A percentile compares a stretch with the other conserved stretches of the same genome.
Evolutionary conservation across 2,329 filamentous ascomycete species (phyloP).

Genomic region (Fusarium sp.): DNA sequence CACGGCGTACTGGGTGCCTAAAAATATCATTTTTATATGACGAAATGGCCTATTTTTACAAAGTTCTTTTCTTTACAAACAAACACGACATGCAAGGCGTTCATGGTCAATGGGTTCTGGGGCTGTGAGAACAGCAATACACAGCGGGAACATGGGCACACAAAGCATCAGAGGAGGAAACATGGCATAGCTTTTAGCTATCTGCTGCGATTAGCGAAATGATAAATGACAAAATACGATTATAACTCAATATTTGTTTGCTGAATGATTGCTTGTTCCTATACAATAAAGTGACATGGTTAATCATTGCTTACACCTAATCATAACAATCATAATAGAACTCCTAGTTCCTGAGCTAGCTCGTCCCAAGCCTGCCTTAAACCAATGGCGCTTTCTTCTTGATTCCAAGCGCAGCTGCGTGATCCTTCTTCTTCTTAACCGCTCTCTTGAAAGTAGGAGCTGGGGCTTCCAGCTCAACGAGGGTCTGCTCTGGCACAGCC

Average conservation of each 20-base stretch:
- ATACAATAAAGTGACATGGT: too few relatives aligned
- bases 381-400: slow-evolving; percentile 78
- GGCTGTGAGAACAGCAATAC: slow-evolving; percentile 7
- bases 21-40: slow-evolving; percentile 35
- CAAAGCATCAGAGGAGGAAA: slow-evolving; percentile 1
- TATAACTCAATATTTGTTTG: not conserved
- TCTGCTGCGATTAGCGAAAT: slow-evolving; percentile 13
- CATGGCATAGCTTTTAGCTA: not conserved
- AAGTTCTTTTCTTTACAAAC: slow-evolving; percentile 14
- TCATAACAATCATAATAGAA: not conserved
- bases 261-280: not conserved
- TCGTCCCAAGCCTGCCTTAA: slow-evolving; percentile 54
- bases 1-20: slow-evolving; percentile 24
- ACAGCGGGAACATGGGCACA: slow-evolving; percentile 4
- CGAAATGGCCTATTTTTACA: slow-evolving; percentile 6
- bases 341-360: not conserved
- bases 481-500: slow-evolving; percentile 45
- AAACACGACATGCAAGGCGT: slow-evolving; percentile 36
- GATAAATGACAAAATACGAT: slow-evolving; percentile 17
- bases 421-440: slow-evolving; percentile 89
- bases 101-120: slow-evolving; percentile 2
- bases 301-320: not conserved
- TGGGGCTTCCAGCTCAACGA: not conserved
- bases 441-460: slow-evolving; percentile 73
- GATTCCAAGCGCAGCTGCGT: slow-evolving; percentile 79